Percentiles rank a stretch among this genome's conserved stretches.
These are phyloP conservation scores for Fragaria iinumae DNA, from an alignment of 306 rosid genomes.

Conservation along the genomic window DNA sequence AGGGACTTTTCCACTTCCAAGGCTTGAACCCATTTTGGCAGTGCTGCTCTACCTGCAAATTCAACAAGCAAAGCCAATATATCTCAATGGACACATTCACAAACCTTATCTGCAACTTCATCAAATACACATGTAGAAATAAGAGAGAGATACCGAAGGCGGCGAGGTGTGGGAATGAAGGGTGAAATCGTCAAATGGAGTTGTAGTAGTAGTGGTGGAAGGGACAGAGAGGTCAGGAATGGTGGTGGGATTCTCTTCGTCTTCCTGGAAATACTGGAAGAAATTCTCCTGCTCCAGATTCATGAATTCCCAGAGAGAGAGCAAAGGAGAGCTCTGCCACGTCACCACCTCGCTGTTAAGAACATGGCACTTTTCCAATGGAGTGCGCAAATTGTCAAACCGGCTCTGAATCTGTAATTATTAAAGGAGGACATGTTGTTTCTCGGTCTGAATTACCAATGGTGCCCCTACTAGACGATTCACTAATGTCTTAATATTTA, in stretches of 20 bases:
- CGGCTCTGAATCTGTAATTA: neutral
- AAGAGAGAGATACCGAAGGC: neutral
- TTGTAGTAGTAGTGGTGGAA: neutral
- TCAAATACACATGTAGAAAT: neutral
- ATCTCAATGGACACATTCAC: neutral
- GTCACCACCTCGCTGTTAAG: neutral
- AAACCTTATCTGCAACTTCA: neutral
- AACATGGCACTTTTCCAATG: neutral
- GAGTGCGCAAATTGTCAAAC: neutral
- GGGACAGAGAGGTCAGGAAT: neutral
- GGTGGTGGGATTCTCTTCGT: neutral
- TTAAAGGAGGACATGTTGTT: neutral
- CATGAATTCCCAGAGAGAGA: neutral
- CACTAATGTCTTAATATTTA: neutral
- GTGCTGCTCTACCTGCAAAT: neutral
- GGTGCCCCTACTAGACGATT: neutral
- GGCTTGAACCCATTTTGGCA: neutral
- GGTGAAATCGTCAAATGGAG: neutral
- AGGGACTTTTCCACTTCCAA: neutral
- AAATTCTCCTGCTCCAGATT: neutral
- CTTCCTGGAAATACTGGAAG: neutral
- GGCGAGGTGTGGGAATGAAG: neutral
- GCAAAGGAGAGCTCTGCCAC: neutral
- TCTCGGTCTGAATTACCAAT: neutral
- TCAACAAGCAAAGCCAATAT: neutral